Base-by-base conservation (phyloP, 148 eudicot species). In the Amaranthus hypochondriacus region DNA sequence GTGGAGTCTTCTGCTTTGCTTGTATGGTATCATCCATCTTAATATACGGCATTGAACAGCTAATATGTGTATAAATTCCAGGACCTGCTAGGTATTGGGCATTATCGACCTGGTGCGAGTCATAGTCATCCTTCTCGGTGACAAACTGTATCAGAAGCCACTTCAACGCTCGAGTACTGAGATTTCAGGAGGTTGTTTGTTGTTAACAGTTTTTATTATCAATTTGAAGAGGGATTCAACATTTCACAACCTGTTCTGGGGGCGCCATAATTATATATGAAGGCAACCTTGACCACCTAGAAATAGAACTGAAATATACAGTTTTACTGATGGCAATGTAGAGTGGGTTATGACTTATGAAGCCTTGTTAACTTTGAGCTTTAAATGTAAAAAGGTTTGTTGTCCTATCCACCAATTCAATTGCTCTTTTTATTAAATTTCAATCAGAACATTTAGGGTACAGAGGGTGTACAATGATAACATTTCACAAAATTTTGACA, bases 71-170 rank as follows among this genome's bases (percentile, higher is more conserved):
- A 9, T 68, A 2, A 44, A 75, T 63, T 74, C 84, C 90, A 90
- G 96, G 96, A 88, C 80, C 84, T 90, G 79, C 78, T 88, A 65
- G 96, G 96, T 15, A 90, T 90, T 70, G 96, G 96, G 77, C 89
- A 88, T 55, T 90, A 86, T 81, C 84, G 86, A 47, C 82, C 90
- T 18, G 79, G 85, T 63, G 80, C 71, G 56, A 78, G 65, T 75
- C 81, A 81, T 64, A 76, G 54, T 83, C 80, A 74, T 81, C 55
- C 76, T 75, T 70, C 82, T 44, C 73, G 75, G 50, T 81, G 76
- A 64, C 68, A 56, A 14, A 52, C 21, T 77, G 42, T 46, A 2
- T 61, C 21, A 56, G 18, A 53, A 58, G 42, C 51, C 52, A 12
- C 46, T 18, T n/a, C 57, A 28, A 42, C 28, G 14, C 13, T 48